phyloP scores from a whole-genome alignment of 176 grass and related monocot genomes.

The Puccinellia tenuiflora region DNA sequence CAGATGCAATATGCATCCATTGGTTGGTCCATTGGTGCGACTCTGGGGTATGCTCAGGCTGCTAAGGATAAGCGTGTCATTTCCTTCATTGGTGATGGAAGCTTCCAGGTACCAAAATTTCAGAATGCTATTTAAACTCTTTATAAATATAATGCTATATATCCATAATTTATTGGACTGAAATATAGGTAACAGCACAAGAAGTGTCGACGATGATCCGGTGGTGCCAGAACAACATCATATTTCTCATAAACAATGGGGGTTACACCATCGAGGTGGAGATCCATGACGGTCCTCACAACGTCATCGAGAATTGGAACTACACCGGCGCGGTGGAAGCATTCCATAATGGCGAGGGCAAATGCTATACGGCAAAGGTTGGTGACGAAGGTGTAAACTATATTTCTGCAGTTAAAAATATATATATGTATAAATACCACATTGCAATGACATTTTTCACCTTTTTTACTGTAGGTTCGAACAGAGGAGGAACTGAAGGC shows the following conservation, averaged over 20 bases:
- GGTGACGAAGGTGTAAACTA: neutral
- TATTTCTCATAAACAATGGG: slow-evolving; percentile 62
- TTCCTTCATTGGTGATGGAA: slow-evolving; percentile 54
- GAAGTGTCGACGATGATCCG: slow-evolving; percentile 59
- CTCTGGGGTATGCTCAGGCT: slow-evolving; percentile 47
- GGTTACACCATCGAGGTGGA: slow-evolving; percentile 62
- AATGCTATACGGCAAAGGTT: slow-evolving; percentile 49
- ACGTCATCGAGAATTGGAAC: slow-evolving; percentile 60
- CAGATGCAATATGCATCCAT: slow-evolving; percentile 67
- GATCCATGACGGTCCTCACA: slow-evolving; percentile 57
- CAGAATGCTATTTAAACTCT: neutral
- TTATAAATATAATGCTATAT: neutral
- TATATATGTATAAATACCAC: neutral
- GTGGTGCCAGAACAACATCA: slow-evolving; percentile 42
- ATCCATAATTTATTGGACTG: neutral
- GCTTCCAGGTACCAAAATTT: slow-evolving; percentile 41
- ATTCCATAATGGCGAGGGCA: slow-evolving; percentile 51
- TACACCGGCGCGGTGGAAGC: slow-evolving; percentile 47
- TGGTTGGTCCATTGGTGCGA: slow-evolving; percentile 51
- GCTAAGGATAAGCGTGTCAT: slow-evolving; percentile 54
- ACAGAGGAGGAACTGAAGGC: slow-evolving; percentile 45
- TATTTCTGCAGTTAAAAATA: neutral
- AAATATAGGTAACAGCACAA: slow-evolving; percentile 39
- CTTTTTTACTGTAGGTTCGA: slow-evolving; percentile 10
- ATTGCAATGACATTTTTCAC: neutral